Evolutionary conservation across 306 rosid species (phyloP).

Genomic region (Quercus bicolor): DNA sequence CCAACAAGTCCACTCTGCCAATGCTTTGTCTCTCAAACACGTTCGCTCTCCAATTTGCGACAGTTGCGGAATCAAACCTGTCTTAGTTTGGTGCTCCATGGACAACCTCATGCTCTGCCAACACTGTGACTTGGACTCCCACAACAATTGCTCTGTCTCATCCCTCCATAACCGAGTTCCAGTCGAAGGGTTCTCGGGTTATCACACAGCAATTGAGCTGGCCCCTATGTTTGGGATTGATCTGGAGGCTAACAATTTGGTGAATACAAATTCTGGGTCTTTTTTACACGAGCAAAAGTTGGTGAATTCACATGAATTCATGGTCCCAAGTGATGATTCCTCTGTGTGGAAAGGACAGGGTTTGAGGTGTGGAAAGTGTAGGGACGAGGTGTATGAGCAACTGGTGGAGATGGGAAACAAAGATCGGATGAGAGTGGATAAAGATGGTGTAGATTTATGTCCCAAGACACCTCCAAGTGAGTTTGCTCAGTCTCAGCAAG

Average conservation of each 20-base stretch:
- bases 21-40: constrained; percentile 52
- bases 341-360: neutral
- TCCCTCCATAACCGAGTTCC: constrained; percentile 13
- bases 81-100: constrained; percentile 21
- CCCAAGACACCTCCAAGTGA: neutral
- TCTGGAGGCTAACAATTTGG: neutral
- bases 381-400: constrained; percentile 32
- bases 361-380: neutral
- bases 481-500: neutral
- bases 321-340: constrained; percentile 4
- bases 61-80: constrained; percentile 25
- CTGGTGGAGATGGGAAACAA: constrained; percentile 28
- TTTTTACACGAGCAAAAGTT: neutral
- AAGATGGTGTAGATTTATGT: neutral
- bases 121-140: constrained; percentile 31
- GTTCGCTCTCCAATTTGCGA: constrained; percentile 36
- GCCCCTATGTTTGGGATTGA: constrained; percentile 23
- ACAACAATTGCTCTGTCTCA: neutral
- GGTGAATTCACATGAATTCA: neutral
- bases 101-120: constrained; percentile 34
- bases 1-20: constrained; percentile 51
- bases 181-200: constrained; percentile 29
- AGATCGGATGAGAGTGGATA: neutral
- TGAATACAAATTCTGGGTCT: neutral
- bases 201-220: constrained; percentile 35